phyloP scores from a whole-genome alignment of 2,329 filamentous ascomycete species.

The Acephala macrosclerotiorum region DNA sequence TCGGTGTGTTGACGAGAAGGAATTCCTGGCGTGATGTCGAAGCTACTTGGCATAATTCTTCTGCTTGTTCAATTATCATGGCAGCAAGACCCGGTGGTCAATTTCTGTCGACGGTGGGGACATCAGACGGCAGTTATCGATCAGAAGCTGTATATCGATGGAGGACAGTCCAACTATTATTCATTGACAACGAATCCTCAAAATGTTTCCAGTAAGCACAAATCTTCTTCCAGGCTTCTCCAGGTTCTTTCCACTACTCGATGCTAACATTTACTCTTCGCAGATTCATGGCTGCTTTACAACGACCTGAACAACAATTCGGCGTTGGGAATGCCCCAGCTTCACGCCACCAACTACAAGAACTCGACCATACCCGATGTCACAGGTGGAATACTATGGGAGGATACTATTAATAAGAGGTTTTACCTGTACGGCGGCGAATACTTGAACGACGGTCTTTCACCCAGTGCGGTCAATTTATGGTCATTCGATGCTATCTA shows the following conservation, averaged over 20 bases:
- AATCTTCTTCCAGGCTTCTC: background rate
- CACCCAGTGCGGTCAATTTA: constrained; percentile 56
- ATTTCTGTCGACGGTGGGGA: constrained; percentile 62
- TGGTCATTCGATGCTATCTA: constrained; percentile 65
- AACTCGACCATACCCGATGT: constrained; percentile 62
- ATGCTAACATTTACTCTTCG: background rate
- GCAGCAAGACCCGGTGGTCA: constrained; percentile 57
- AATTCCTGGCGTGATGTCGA: constrained; percentile 23
- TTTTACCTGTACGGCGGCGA: constrained; percentile 71
- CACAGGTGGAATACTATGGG: constrained; percentile 60
- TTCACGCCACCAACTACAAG: constrained; percentile 65
- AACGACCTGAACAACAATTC: constrained; percentile 59
- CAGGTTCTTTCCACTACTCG: background rate
- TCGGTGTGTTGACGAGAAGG: background rate
- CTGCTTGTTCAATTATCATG: constrained; percentile 30
- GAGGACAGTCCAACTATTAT: constrained; percentile 64
- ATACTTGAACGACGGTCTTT: constrained; percentile 46
- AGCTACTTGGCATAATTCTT: constrained; percentile 24
- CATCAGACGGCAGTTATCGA: constrained; percentile 69
- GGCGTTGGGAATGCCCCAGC: constrained; percentile 53
- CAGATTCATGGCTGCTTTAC: constrained; percentile 63
- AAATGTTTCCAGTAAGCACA: constrained; percentile 53
- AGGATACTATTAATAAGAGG: constrained; percentile 67
- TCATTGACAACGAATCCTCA: constrained; percentile 53
- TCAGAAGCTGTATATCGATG: constrained; percentile 67